These are phyloP conservation scores for Tanacetum coccineum DNA, from an alignment of 129 eudicot species.

Conservation along the genomic window DNA sequence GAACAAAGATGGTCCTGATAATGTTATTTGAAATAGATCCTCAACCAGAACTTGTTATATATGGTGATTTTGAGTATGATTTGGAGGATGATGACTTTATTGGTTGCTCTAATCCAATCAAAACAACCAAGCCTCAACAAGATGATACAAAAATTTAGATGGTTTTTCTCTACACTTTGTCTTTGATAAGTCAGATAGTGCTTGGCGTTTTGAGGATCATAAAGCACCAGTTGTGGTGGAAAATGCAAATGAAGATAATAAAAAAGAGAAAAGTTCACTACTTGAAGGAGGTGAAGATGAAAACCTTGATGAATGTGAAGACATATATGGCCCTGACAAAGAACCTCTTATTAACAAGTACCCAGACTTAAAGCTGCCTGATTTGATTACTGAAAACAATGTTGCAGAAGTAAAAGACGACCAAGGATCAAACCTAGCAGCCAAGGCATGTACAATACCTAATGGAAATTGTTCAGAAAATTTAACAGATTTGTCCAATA, in stretches of 20 bases:
- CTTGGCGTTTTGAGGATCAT: constrained; percentile 26
- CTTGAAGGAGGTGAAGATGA: constrained; percentile 50
- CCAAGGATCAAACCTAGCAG: constrained; percentile 13
- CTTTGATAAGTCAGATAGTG: constrained; percentile 29
- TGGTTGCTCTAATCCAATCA: constrained; percentile 49
- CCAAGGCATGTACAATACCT: neutral
- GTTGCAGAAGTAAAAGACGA: constrained; percentile 26
- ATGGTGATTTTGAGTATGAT: constrained; percentile 92
- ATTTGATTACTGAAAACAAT: constrained; percentile 27
- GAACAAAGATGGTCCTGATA: constrained; percentile 59
- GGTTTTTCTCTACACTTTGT: constrained; percentile 63
- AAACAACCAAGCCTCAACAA: constrained; percentile 36
- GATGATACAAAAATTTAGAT: constrained; percentile 60
- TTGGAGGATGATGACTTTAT: constrained; percentile 76
- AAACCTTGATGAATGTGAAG: constrained; percentile 73
- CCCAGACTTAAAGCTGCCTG: constrained; percentile 45
- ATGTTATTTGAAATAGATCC: constrained; percentile 72
- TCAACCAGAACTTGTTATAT: constrained; percentile 81
- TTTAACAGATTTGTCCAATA: constrained; percentile 27
- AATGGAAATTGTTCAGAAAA: constrained; percentile 9
- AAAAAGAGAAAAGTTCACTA: constrained; percentile 19
- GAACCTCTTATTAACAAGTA: constrained; percentile 58
- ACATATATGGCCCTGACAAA: constrained; percentile 88
- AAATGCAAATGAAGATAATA: constrained; percentile 6
- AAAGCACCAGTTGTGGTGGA: constrained; percentile 27